A percentile compares a stretch with the other conserved stretches of the same genome.
Evolutionary conservation across 1,284 basidiomycete species (phyloP).

Genomic region (Pseudozyma sp.): DNA sequence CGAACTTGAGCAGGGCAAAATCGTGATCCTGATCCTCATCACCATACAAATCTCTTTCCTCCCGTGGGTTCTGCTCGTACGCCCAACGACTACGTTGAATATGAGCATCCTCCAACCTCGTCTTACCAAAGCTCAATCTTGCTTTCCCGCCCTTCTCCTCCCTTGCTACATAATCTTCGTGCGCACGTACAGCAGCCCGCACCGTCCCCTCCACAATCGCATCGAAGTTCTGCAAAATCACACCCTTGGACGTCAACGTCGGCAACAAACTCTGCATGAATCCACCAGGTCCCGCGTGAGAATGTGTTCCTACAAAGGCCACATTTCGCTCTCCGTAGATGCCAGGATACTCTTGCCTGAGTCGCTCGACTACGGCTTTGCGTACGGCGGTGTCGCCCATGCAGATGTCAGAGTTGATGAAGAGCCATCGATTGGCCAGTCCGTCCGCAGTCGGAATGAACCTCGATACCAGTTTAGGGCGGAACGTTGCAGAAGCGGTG

Average conservation of each 20-base stretch:
- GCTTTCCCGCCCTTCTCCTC: constrained; percentile 15
- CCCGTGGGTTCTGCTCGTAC: constrained; percentile 58
- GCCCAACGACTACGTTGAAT: constrained; percentile 72
- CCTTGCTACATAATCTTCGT: constrained; percentile 72
- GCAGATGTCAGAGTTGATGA: constrained; percentile 78
- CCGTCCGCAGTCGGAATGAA: constrained; percentile 50
- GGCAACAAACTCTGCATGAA: constrained; percentile 80
- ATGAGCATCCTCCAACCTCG: constrained; percentile 76
- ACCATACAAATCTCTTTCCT: constrained; percentile 54
- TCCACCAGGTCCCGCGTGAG: constrained; percentile 82
- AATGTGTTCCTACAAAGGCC: constrained; percentile 81
- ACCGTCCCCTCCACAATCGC: constrained; percentile 80
- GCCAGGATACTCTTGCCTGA: constrained; percentile 75
- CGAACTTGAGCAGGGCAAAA: constrained; percentile 58
- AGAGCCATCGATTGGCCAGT: constrained; percentile 73
- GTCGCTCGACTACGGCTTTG: constrained; percentile 76
- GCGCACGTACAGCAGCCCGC: constrained; percentile 77
- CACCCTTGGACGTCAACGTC: constrained; percentile 80
- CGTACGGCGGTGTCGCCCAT: constrained; percentile 80
- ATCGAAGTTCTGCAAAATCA: constrained; percentile 74
- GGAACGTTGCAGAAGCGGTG: not conserved
- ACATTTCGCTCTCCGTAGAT: constrained; percentile 79
- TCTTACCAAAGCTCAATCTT: constrained; percentile 74
- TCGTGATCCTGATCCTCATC: constrained; percentile 60
- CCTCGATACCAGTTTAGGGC: constrained; percentile 6